Percentiles rank a stretch among this genome's conserved stretches.
Evolutionary conservation across 2,329 filamentous ascomycete species (phyloP).

Genomic region (Plectosphaerella plurivora): DNA sequence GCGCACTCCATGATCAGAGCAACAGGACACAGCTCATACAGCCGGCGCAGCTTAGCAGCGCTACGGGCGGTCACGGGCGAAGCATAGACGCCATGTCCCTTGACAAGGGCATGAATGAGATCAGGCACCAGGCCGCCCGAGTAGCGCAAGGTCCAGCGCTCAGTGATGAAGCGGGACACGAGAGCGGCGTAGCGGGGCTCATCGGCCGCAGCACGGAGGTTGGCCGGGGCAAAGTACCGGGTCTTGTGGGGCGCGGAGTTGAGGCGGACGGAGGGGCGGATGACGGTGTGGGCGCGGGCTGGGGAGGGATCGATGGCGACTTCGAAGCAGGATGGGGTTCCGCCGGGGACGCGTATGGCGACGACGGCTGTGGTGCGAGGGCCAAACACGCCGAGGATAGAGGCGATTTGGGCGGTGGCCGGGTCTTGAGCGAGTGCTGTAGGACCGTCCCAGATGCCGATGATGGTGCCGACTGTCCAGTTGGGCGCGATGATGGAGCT

Average conservation of each 20-base stretch:
- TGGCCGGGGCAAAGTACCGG: slow-evolving; percentile 59
- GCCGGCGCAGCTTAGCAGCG: slow-evolving; percentile 51
- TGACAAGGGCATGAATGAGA: slow-evolving; percentile 53
- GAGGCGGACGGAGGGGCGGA: slow-evolving; percentile 36
- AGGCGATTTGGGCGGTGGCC: slow-evolving; percentile 35
- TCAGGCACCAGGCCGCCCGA: slow-evolving; percentile 59
- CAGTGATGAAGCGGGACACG: slow-evolving; percentile 42
- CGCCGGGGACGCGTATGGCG: slow-evolving; percentile 43
- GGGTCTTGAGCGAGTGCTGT: slow-evolving; percentile 38
- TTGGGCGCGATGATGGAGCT: slow-evolving; percentile 56
- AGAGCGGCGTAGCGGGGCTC: slow-evolving; percentile 43
- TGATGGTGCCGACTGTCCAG: slow-evolving; percentile 55
- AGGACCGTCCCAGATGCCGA: slow-evolving; percentile 52
- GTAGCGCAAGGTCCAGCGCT: slow-evolving; percentile 56
- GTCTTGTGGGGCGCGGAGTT: slow-evolving; percentile 35
- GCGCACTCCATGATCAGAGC: slow-evolving; percentile 57
- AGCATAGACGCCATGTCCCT: slow-evolving; percentile 58
- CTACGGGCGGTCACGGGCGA: slow-evolving; percentile 48
- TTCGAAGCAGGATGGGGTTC: slow-evolving; percentile 42
- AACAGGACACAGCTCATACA: slow-evolving; percentile 58
- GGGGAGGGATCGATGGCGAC: slow-evolving; percentile 19
- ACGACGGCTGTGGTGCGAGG: slow-evolving; percentile 52
- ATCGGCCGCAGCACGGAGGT: slow-evolving; percentile 53
- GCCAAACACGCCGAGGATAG: slow-evolving; percentile 49
- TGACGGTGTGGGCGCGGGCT: slow-evolving; percentile 21